Percentiles rank a stretch among this genome's conserved stretches.
phyloP scores from a whole-genome alignment of 2,329 filamentous ascomycete genomes.

The Fusarium papillatum region DNA sequence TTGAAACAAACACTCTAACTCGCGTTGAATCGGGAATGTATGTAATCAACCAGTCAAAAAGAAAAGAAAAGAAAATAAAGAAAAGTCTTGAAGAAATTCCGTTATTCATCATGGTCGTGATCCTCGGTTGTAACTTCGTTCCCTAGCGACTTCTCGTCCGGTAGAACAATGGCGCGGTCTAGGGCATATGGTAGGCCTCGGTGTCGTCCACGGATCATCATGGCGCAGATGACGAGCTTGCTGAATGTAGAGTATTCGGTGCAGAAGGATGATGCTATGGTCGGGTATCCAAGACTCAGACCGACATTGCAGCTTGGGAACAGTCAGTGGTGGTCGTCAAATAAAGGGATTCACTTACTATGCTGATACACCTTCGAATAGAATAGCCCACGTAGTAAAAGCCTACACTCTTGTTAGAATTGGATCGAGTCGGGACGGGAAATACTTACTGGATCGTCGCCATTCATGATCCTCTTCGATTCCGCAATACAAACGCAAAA shows the following conservation, averaged over 20 bases:
- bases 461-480: conserved; percentile 43
- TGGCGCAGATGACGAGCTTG: conserved; percentile 53
- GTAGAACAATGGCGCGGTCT: conserved; percentile 51
- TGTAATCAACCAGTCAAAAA: background rate
- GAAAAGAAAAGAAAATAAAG: background rate
- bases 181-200: conserved; percentile 50
- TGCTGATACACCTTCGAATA: conserved; percentile 52
- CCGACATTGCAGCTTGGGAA: conserved; percentile 50
- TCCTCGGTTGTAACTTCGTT: conserved; percentile 9
- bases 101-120: conserved; percentile 29
- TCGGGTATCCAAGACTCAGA: conserved; percentile 50
- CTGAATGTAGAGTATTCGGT: conserved; percentile 49
- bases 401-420: conserved; percentile 31
- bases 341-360: conserved; percentile 43
- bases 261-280: conserved; percentile 45
- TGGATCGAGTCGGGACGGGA: fast-evolving
- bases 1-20: background rate
- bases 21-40: background rate
- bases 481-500: conserved; percentile 52
- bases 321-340: conserved; percentile 10
- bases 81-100: background rate
- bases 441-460: conserved; percentile 39
- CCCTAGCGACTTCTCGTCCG: conserved; percentile 38
- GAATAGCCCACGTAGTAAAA: conserved; percentile 47
- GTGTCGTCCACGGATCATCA: conserved; percentile 55